Base-by-base conservation (phyloP, 345 rosid species). In the Clarkia xantiana region DNA sequence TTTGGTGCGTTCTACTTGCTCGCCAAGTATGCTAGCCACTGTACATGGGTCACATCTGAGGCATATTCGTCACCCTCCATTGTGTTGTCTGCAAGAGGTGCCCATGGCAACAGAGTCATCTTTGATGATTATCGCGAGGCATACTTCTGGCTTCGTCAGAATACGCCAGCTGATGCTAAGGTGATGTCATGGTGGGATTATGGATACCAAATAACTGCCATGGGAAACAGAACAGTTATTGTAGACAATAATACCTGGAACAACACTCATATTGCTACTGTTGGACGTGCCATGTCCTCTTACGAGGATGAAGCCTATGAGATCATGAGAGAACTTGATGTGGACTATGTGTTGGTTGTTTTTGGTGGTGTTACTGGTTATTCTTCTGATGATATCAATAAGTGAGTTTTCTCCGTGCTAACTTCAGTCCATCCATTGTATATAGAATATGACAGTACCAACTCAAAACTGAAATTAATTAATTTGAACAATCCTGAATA, bases 151-250 rank as follows among this genome's bases (percentile, higher is more conserved):
- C 95, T 87, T 62, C 83, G 87, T 36, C 96, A 87, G 64, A 91
- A 91, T 63, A 91, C 98, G 55, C 95, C 98, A 42, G 73, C 70
- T 14, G 94, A 91, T 75, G 98, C 98, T 42, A 91, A 91, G 73
- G 75, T 91, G 67, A 91, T 91, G 98, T 91, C 98, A 17, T 87
- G 98, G 98, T n/a, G n/a, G n/a, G n/a, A n/a, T n/a, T n/a, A n/a
- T n/a, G n/a, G n/a, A n/a, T n/a, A n/a, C n/a, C n/a, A 90, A 61
- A 90, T 90, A 65, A 90, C 95, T 53, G 98, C 98, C 56, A 91
- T 91, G 98, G 98, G 95, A 64, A 91, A 91, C 65, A 84, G 96
- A 80, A 84, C 98, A 12, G 98, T 91, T 54, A 91, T 91, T 46
- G 98, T 91, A 40, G 98, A 91, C 68, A 91, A 91, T 63, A 91